Evolutionary conservation across 352 stramenopile species (phyloP), one percentile per base, ranked within the genome.

Genomic region (Globisporangium barbulae): DNA sequence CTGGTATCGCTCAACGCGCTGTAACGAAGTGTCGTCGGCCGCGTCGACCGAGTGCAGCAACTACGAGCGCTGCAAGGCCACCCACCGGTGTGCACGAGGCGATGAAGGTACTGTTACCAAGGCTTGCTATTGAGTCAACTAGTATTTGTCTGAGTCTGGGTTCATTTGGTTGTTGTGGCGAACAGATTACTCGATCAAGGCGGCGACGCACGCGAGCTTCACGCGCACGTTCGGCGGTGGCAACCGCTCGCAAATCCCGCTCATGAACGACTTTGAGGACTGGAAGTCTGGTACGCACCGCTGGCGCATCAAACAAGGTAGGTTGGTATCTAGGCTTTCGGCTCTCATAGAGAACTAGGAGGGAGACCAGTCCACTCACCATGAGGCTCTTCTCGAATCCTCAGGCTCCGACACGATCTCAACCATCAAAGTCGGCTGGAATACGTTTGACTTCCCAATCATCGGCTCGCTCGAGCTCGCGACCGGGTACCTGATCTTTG

Each of bases 221-320:
- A 85, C 85, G 47, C 80, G 95, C 63, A 58, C 80, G 22, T 99
- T 98, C 74, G 65, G 60, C 0, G 74, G 85, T 25, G 95, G 96
- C 39, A 65, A 85, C 7, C 84, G 92, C 37, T 65, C 75, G 10
- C 52, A 72, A 50, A 87, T 96, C 41, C 42, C 78, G 37, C 81
- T 98, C 12, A 90, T 96, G 72, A 93, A 96, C 47, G 81, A 98
- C 75, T 98, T 99, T 85, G 96, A 99, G 69, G 93, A 98, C 74
- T 98, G 94, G 95, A 93, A 97, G 45, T 84, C 75, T 15, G 96
- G 96, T 0, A 97, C 88, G 12, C 75, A 89, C 50, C 71, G 73
- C 12, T 96, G 88, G 80, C 64, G 65, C 28, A 83, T 91, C 63
- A 59, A 64, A 9, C 63, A 66, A 47, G 33, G 35, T 63, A 28